Evolutionary conservation across 352 stramenopile species (phyloP).

Genomic region (Pythium apleroticum): DNA sequence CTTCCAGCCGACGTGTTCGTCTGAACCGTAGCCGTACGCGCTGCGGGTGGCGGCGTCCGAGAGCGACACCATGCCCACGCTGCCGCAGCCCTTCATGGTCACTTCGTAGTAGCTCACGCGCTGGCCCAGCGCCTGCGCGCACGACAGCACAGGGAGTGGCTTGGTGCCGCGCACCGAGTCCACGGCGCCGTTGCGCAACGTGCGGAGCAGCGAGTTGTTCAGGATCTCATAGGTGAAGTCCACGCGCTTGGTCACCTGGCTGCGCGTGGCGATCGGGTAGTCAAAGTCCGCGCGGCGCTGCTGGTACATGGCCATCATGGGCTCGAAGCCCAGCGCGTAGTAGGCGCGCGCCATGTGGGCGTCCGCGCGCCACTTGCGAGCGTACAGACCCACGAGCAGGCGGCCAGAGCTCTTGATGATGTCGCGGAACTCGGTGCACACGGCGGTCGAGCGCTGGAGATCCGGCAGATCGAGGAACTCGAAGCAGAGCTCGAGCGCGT

Average conservation of each 20-base stretch:
- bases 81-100: conserved; percentile 66
- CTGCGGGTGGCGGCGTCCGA: conserved; percentile 48
- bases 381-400: conserved; percentile 60
- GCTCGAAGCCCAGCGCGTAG: conserved; percentile 27
- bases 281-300: conserved; percentile 23
- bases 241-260: conserved; percentile 36
- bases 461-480: conserved; percentile 66
- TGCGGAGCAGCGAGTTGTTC: conserved; percentile 87
- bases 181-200: conserved; percentile 61
- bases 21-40: conserved; percentile 80
- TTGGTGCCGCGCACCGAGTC: conserved; percentile 69
- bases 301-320: conserved; percentile 40
- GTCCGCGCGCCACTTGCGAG: conserved; percentile 47
- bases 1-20: conserved; percentile 83
- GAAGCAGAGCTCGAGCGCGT: conserved; percentile 70
- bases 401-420: conserved; percentile 43
- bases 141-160: conserved; percentile 53
- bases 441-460: conserved; percentile 38
- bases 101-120: conserved; percentile 81
- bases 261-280: conserved; percentile 66
- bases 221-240: conserved; percentile 50
- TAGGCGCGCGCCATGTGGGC: conserved; percentile 46
- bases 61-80: conserved; percentile 72
- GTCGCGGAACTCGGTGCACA: conserved; percentile 62
- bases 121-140: conserved; percentile 50